Evolutionary conservation across 1,284 basidiomycete genomes (phyloP).

Genomic region (Termitomyces sp.): DNA sequence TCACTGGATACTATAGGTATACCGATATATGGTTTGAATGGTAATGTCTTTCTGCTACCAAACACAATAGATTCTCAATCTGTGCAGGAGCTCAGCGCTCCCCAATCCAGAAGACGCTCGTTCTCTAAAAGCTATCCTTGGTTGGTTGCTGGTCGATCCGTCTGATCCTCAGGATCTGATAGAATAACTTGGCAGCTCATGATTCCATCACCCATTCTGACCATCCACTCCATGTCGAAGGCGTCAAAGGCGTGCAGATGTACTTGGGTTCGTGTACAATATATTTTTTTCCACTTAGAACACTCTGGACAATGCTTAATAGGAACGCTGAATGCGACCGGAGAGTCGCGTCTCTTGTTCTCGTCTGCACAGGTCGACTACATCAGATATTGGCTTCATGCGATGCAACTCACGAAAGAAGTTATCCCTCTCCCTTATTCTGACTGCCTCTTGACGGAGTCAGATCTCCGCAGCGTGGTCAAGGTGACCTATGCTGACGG

Average conservation of each 20-base stretch:
- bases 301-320: background rate
- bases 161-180: constrained; percentile 1
- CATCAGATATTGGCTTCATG: constrained; percentile 77
- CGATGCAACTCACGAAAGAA: constrained; percentile 60
- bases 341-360: constrained; percentile 70
- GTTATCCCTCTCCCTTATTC: constrained; percentile 68
- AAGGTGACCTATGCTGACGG: constrained; percentile 53
- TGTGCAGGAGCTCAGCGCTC: constrained; percentile 28
- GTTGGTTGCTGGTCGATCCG: constrained; percentile 21
- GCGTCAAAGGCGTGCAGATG: constrained; percentile 60
- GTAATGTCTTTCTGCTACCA: constrained; percentile 26
- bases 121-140: constrained; percentile 64
- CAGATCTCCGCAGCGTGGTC: constrained; percentile 49
- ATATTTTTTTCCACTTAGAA: background rate
- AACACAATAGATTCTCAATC: constrained; percentile 1
- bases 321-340: constrained; percentile 54
- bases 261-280: constrained; percentile 52
- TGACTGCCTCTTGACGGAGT: constrained; percentile 58
- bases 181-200: constrained; percentile 33
- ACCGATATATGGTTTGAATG: constrained; percentile 77
- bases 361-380: constrained; percentile 83
- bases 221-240: constrained; percentile 66
- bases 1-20: constrained; percentile 73
- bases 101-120: constrained; percentile 43
- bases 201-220: constrained; percentile 62